Evolutionary conservation across 257 asterid genomes (phyloP), one percentile per base, ranked within the genome.

Genomic region (Cordia subcordata): DNA sequence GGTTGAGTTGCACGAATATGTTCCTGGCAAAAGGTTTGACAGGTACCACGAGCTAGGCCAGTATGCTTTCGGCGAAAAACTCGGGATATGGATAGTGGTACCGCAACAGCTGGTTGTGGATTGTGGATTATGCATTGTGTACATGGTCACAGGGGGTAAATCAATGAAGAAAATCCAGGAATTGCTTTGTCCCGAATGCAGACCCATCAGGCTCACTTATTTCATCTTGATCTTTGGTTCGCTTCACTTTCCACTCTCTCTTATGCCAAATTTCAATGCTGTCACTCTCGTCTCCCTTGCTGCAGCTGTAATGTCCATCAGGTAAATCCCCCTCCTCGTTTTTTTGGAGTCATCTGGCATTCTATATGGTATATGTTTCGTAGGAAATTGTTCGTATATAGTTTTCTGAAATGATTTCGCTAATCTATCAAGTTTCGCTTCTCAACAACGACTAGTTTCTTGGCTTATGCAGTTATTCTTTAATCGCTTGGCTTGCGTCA

Each of bases 1-100:
- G 97, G 94, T 90, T 4, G 88, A 90, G 58, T 79, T 90, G 92
- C 95, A 86, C 23, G 97, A 90, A 44, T 77, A 74, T 74, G 79
- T 84, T 0, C 88, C 90, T 0, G 94, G 92, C 0, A 90, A 82
- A 70, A 72, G 97, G 60, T 82, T 84, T 38, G 92, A 86, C 49
- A 60, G 97, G 68, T 86, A 90, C 65, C 90, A 84, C 14, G 94
- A 90, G 42, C 62, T 89, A 5, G 97, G 97, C 9, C 95, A 86
- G 15, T 23, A 69, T 0, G 94, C 94, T 0, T 88, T 80, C 40
- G 94, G 97, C 0, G 72, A 77, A 3, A 88, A 79, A 46, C 79
- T 86, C 0, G 94, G 95, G 12, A 78, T 90, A 0, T 90, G 70
- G 74, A 86, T 90, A 0, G 92, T 86, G 0, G 79, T 90, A 4